These are phyloP conservation scores for Acrocalymma vagum DNA, from an alignment of 2,329 filamentous ascomycete genomes.

Conservation along the genomic window DNA sequence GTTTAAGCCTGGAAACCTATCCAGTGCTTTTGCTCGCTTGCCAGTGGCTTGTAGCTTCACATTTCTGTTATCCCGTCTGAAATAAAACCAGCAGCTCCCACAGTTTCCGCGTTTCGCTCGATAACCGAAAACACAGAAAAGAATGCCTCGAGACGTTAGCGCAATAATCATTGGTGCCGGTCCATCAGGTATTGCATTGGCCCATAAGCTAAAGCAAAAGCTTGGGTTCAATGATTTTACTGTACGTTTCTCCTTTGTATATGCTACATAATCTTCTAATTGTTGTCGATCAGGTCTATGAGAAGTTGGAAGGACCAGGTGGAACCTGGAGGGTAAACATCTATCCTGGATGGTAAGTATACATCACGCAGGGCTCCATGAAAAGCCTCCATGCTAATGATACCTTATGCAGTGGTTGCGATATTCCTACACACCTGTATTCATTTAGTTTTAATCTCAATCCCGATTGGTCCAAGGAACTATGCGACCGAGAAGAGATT, in stretches of 20 bases:
- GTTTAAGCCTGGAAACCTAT: no score
- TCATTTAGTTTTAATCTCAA: slow-evolving; percentile 52
- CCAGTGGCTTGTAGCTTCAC: no score
- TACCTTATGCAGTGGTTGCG: slow-evolving; percentile 17
- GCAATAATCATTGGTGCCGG: slow-evolving; percentile 48
- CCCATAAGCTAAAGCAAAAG: slow-evolving; percentile 40
- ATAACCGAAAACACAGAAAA: no score
- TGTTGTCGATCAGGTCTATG: slow-evolving; percentile 28
- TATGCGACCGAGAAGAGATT: slow-evolving; percentile 53
- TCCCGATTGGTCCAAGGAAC: slow-evolving; percentile 55
- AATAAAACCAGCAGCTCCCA: no score
- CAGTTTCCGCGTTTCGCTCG: no score
- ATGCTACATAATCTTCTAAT: slow-evolving; percentile 1
- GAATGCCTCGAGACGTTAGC: no score
- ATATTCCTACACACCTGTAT: slow-evolving; percentile 54
- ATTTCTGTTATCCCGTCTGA: no score
- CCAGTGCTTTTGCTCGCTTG: no score
- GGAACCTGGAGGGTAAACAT: slow-evolving; percentile 54
- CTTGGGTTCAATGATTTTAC: slow-evolving; percentile 42
- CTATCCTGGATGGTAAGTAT: slow-evolving; percentile 33
- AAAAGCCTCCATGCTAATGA: no score
- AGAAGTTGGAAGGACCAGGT: slow-evolving; percentile 41
- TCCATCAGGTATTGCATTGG: slow-evolving; percentile 44
- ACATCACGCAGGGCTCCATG: no score
- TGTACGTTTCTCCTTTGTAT: not conserved